Evolutionary conservation across 192 early-diverging fungal species (phyloP), one percentile per base, ranked within the genome.

Genomic region (Phlyctochytrium bullatum): DNA sequence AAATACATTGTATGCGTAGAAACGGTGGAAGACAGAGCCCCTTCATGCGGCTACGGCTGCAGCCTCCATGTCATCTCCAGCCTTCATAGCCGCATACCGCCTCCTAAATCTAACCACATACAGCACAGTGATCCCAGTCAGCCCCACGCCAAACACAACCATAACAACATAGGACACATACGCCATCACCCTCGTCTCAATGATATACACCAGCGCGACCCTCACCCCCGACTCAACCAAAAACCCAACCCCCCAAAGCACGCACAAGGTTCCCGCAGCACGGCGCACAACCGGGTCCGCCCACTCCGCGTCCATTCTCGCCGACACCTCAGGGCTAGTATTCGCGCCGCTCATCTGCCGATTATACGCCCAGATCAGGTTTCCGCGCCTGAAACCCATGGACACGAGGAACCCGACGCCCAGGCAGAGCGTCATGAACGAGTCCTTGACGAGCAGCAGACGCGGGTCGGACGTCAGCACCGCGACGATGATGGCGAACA

Each of bases 191-290:
- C 16, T 35, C 1, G 34, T 35, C 20, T 54, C 53, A 2, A 67
- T 20, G 2, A 32, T 58, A 32, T 67, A 67, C 25, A 67, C 59
- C 54, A 67, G 25, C 16, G 35, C 36, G 36, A 67, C 50, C n/a
- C 66, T 2, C 2, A 35, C 24, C 14, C 33, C 54, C 1, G 35
- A 20, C 32, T 67, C 66, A 34, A 58, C 31, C 1, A 67, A 30
- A 20, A 59, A 59, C 25, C 53, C 56, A 14, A 34, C 24, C 14
- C 66, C 66, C 66, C 66, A 67, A 17, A 67, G 51, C 3, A 65
- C 29, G 52, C 24, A 20, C 20, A 47, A 20, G 10, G 6, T 47
- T 2, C 31, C 25, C 29, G 64, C 52, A 1, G 52, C 36, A 16
- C 27, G 27, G 34, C 52, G 23, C 3, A 65, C 52, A 2, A 23